A percentile compares a stretch with the other conserved stretches of the same genome.
Conservation (phyloP, 139 green algal species). For the Trebouxia sp. region DNA sequence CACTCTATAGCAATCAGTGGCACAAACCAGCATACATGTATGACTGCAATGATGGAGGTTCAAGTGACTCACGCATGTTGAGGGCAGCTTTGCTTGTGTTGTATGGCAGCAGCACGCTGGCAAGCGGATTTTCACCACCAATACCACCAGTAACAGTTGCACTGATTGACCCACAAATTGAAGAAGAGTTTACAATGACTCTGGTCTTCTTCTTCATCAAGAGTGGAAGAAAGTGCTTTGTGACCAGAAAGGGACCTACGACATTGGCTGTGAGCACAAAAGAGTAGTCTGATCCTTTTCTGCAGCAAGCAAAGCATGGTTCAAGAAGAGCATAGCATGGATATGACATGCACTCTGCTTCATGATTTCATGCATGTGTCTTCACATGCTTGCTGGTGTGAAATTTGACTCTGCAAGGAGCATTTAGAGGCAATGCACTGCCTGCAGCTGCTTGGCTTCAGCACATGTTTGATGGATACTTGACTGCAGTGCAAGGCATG, state of each 20-base stretch:
- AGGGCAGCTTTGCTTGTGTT: constrained; percentile 26
- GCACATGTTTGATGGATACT: too few relatives aligned
- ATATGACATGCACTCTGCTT: too few relatives aligned
- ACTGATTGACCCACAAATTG: neutral
- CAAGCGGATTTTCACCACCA: constrained; percentile 6
- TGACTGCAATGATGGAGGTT: neutral
- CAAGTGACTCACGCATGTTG: constrained; percentile 14
- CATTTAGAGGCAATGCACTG: too few relatives aligned
- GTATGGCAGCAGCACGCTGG: constrained; percentile 13
- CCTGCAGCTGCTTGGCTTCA: too few relatives aligned
- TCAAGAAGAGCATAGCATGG: too few relatives aligned
- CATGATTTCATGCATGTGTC: too few relatives aligned
- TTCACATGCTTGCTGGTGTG: too few relatives aligned
- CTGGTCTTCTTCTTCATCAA: constrained; percentile 26
- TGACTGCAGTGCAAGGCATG: too few relatives aligned
- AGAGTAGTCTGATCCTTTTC: too few relatives aligned
- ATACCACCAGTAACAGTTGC: neutral
- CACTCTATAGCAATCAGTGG: neutral
- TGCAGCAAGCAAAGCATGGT: too few relatives aligned
- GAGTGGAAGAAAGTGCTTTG: neutral
- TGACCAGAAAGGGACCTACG: constrained; percentile 21
- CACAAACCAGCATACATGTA: too few relatives aligned
- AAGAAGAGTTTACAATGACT: neutral
- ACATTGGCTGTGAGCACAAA: neutral
- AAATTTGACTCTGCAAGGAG: too few relatives aligned